Conservation (phyloP, 805 yeast genomes). For the Myxozyma vanderwaltii region DNA sequence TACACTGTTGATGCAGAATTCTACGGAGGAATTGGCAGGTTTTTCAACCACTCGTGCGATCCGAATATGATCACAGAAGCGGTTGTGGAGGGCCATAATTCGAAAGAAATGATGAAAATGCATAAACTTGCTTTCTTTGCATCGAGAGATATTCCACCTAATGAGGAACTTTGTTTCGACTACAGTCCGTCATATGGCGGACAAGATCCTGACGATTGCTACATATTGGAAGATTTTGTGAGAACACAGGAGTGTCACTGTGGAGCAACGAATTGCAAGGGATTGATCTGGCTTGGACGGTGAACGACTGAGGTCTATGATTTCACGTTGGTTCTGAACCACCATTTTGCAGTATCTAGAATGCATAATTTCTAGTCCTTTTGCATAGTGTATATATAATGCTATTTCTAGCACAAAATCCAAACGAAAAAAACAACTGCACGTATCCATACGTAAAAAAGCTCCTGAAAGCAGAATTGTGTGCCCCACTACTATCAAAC, state of each 20-base stretch:
- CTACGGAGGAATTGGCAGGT: constrained; percentile 26
- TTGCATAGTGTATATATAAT: too few species aligned
- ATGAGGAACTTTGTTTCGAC: constrained; percentile 27
- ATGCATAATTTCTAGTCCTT: too few species aligned
- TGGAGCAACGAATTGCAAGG: constrained; percentile 10
- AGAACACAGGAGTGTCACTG: constrained; percentile 14
- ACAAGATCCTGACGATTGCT: constrained; percentile 1
- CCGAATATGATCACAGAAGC: constrained; percentile 18
- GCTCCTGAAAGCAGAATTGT: neutral
- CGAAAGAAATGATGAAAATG: constrained; percentile 8
- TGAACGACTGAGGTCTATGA: too few species aligned
- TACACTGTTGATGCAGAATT: constrained; percentile 23
- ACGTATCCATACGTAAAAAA: too few species aligned
- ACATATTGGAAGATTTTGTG: constrained; percentile 8
- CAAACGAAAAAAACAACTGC: too few species aligned
- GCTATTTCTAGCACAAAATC: too few species aligned
- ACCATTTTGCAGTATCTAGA: too few species aligned
- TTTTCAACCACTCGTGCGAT: constrained; percentile 26
- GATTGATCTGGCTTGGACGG: constrained; percentile 11
- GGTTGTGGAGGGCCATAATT: constrained; percentile 15
- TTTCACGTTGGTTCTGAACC: too few species aligned
- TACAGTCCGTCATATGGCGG: constrained; percentile 9
- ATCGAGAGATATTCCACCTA: constrained; percentile 17
- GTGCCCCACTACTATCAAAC: constrained; percentile 28
- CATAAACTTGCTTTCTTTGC: constrained; percentile 28